Evolutionary conservation across 176 grass and related monocot species (phyloP), one percentile per base, ranked within the genome.

Genomic region (Aegilops longissima): DNA sequence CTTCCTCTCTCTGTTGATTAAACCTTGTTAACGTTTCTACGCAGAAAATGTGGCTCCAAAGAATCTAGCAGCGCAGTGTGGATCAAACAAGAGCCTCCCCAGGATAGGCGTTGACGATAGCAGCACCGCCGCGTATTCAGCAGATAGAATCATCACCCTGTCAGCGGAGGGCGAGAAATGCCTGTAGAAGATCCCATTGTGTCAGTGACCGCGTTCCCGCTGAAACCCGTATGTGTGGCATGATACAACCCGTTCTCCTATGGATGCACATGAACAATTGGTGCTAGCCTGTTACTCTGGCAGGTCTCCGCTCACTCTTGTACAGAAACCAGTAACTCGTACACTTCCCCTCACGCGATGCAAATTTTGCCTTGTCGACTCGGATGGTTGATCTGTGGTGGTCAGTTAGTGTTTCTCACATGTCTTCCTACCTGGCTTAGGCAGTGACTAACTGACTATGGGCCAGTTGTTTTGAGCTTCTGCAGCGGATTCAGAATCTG

Each of bases 31-130:
- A 31, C 31, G 2, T 0, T 77, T 39, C 0, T 70, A 0, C 16
- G 69, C 88, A 90, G 70, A 56, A 31, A 86, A 47, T 21, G 8
- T 44, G 74, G 18, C 20, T 24, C 61, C 38, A 11, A 30, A 39
- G 27, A 25, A 70, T 24, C 21, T 8, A n/a, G 21, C 78, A 38
- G 10, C 25, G 8, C 70, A 30, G 3, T 52, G 38, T 38, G 81
- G 80, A 30, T 74, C 51, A 33, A 62, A 25, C 49, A 70, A 88
- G 52, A 75, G 9, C 35, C 3, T 56, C 14, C 38, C 81, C 20
- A 3, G 8, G 29, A 31, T 18, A 64, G 81, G 10, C 10, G 39
- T 65, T 5, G 66, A 24, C 34, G 54, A 24, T 16, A 47, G 73
- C 5, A 21, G 30, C 27, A 61, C 9, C 42, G 0, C 47, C 13